Base-by-base conservation (phyloP, 805 yeast species). In the Nakazawaea anatomiae region DNA sequence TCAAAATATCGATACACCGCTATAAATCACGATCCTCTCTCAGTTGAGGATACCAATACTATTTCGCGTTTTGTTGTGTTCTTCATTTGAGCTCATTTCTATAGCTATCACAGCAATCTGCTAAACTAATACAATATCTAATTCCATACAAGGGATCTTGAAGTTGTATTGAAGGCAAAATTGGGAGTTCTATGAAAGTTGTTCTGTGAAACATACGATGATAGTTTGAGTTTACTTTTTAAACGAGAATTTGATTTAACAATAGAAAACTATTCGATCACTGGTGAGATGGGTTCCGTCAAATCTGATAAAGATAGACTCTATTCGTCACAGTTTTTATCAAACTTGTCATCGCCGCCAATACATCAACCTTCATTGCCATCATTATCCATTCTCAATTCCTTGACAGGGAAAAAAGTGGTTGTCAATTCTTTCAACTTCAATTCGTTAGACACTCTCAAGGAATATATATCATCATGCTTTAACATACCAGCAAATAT, bases 391-490 rank as follows among this genome's bases (percentile, higher is more conserved):
- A 60, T 69, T 11, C 62, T 57, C 55, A 74, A 77, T 57, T 75
- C 80, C 2, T 67, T 77, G 31, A 71, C 77, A 0, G 83, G 83
- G 2, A 64, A 56, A 0, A 54, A 57, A 4, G 46, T 74, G 10
- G 49, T 56, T 5, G 68, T 74, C 5, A 70, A 70, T 49, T 57
- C 74, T 32, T 64, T 66, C 53, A 67, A 63, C 38, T 76, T 76
- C 57, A 64, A 65, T 47, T 63, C 70, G 4, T 55, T 76, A 46
- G 76, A 75, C 40, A 68, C 73, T 27, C 60, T 79, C 34, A 74
- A 71, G 54, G 66, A 60, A 31, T 74, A 68, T 55, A 69, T 79
- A 25, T 52, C 70, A 6, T 61, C 66, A 4, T 66, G 71, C 39
- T 72, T 79, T 62, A 58, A 58, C 42, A 75, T 79, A 1, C 72